phyloP scores from a whole-genome alignment of 495 filamentous ascomycete genomes.

The Penicillium waksmanii region DNA sequence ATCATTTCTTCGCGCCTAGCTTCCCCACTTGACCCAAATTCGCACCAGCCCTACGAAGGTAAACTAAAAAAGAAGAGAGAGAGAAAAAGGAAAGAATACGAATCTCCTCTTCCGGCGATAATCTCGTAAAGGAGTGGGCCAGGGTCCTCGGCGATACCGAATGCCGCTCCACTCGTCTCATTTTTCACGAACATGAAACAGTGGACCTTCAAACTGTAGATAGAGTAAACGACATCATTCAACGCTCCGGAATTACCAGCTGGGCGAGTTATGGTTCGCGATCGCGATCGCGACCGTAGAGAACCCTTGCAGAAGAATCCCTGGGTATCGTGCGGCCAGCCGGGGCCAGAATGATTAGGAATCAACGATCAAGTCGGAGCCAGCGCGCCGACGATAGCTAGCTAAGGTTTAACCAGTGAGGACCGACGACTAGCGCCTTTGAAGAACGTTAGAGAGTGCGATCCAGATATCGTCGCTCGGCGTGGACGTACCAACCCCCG shows the following conservation, averaged over 20 bases:
- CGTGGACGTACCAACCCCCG: neutral
- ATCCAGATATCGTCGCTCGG: neutral
- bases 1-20: neutral
- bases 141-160: neutral
- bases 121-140: conserved; percentile 4
- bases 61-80: neutral
- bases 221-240: conserved; percentile 2
- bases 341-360: neutral
- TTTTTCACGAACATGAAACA: conserved; percentile 3
- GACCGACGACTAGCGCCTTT: neutral
- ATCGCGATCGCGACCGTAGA: neutral
- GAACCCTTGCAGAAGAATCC: neutral
- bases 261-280: no score
- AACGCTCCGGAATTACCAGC: neutral
- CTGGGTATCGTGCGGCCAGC: neutral
- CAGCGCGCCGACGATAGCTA: neutral
- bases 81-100: neutral
- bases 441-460: neutral
- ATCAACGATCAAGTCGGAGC: neutral
- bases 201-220: neutral
- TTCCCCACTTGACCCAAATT: conserved; percentile 3
- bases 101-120: conserved; percentile 1
- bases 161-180: conserved; percentile 1
- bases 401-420: neutral
- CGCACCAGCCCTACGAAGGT: neutral